phyloP scores from a whole-genome alignment of 225 moss, liverwort and hornwort species.

The Pseudisothecium myosuroides region DNA sequence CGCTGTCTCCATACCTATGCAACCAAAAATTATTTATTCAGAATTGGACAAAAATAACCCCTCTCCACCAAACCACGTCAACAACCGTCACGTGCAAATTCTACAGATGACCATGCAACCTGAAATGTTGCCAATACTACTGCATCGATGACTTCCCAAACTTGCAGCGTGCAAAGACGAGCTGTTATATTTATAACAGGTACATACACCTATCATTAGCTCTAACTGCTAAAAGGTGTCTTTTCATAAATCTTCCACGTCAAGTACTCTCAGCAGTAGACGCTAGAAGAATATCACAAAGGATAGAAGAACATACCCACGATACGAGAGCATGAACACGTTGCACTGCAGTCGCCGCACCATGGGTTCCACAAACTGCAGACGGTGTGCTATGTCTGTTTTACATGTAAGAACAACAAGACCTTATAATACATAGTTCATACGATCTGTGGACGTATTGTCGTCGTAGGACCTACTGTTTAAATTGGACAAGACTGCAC shows the following conservation, averaged over 20 bases:
- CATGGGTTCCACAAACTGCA: constrained; percentile 76
- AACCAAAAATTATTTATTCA: neutral
- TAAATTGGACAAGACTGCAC: neutral
- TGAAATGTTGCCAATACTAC: neutral
- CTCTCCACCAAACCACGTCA: neutral
- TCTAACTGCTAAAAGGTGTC: neutral
- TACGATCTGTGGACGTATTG: neutral
- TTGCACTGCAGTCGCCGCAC: constrained; percentile 70
- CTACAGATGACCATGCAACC: neutral
- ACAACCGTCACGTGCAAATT: neutral
- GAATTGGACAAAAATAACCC: neutral
- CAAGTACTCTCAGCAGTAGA: neutral
- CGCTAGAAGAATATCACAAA: neutral
- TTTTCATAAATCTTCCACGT: neutral
- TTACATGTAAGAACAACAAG: neutral
- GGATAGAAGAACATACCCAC: constrained; percentile 42
- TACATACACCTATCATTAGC: neutral
- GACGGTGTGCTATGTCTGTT: constrained; percentile 85
- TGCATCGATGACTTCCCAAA: neutral
- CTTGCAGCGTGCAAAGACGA: neutral
- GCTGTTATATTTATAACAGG: neutral
- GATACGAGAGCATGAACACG: constrained; percentile 93
- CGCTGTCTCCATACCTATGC: constrained; percentile 80
- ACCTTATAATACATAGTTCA: neutral
- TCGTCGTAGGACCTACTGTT: neutral